Evolutionary conservation across 2,329 filamentous ascomycete species (phyloP).

Genomic region (Trichothecium roseum): DNA sequence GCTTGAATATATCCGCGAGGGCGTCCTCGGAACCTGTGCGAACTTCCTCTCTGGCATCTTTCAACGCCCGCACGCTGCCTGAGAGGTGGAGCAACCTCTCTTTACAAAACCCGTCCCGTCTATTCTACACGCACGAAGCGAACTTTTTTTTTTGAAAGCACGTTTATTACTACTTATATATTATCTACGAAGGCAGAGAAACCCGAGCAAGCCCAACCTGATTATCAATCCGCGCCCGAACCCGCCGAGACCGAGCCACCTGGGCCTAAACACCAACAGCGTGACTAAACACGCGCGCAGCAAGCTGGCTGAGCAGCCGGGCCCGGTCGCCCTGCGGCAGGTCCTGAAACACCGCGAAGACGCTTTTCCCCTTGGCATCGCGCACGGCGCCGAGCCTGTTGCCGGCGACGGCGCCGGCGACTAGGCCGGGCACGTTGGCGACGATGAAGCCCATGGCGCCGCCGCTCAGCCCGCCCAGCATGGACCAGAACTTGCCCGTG

Average conservation of each 20-base stretch:
- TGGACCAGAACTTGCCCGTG: constrained; percentile 73
- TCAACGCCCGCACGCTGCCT: no score
- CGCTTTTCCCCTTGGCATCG: constrained; percentile 88
- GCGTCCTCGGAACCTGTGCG: no score
- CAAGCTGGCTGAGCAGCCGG: constrained; percentile 71
- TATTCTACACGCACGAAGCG: no score
- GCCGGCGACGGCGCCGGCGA: constrained; percentile 86
- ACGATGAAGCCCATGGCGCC: constrained; percentile 91
- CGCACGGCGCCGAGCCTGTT: constrained; percentile 84
- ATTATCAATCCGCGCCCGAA: no score
- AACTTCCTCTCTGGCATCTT: no score
- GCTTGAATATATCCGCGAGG: no score
- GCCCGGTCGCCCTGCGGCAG: constrained; percentile 75
- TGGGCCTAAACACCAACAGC: constrained; percentile 45
- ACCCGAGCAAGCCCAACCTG: neutral
- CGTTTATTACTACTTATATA: no score
- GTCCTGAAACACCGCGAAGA: constrained; percentile 83
- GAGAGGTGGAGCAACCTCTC: no score
- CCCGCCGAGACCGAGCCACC: no score
- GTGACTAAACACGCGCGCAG: constrained; percentile 76
- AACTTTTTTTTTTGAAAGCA: no score
- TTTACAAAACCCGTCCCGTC: no score
- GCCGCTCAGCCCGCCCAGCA: constrained; percentile 78
- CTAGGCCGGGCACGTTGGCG: constrained; percentile 77
- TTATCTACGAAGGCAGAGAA: constrained; percentile 1